Evolutionary conservation across 306 rosid species (phyloP), one percentile per base, ranked within the genome.

Genomic region (Ceratonia siliqua): DNA sequence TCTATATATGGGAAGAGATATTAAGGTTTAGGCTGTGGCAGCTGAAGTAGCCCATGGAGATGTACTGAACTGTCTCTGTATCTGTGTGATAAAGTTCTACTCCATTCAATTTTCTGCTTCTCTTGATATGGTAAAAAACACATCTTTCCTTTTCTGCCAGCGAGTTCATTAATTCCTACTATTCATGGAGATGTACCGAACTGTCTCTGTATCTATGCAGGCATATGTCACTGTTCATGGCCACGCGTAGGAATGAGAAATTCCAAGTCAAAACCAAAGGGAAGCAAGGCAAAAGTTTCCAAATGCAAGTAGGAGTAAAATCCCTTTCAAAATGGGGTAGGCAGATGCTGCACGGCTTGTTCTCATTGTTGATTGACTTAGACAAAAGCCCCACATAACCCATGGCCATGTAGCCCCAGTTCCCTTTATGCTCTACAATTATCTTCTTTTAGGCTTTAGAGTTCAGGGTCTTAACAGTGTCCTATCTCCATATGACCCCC

Each of bases 401-500:
- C 7, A 36, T 41, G 28, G 39, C 28, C 66, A 54, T 24, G 11
- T n/a, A 55, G 81, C 42, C 28, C 14, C 62, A 54, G 11, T 48
- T 62, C 15, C 58, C 27, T 50, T 72, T 73, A 22, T 58, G 35
- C 64, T 64, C 68, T 81, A 24, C 54, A 49, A 73, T 82, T 85
- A 76, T 65, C 83, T 54, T 27, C 61, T 72, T 66, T 25, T 45
- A 42, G 20, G 65, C 74, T 63, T 79, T 24, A 73, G 11, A 7
- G 42, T 38, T 38, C 8, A 7, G 82, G 78, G 65, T 64, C 76
- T 59, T 41, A n/a, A 65, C 1, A 21, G 43, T 62, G 81, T 6
- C 82, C 90, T 85, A 61, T 45, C 62, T 35, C 61, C 78, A 76
- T 76, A 67, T 62, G 46, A 62, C 20, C 84, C 85, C 50, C 74